phyloP scores from a whole-genome alignment of 1,284 basidiomycete species.

The Papiliotrema laurentii region DNA sequence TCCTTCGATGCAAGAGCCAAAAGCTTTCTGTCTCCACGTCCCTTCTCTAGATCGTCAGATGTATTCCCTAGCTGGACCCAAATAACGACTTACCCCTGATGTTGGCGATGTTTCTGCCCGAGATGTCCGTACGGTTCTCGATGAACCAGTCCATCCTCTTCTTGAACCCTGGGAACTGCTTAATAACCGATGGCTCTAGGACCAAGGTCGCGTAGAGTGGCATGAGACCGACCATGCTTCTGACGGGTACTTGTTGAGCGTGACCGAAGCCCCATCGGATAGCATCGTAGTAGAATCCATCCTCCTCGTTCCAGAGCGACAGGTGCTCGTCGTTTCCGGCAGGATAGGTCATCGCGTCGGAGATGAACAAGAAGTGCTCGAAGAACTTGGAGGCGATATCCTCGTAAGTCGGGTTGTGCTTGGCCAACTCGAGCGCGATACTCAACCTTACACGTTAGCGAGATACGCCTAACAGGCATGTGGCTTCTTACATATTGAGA shows the following conservation, averaged over 20 bases:
- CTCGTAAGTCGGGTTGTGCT: constrained; percentile 96
- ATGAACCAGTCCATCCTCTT: constrained; percentile 99
- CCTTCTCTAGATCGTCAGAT: constrained; percentile 55
- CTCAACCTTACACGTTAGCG: constrained; percentile 62
- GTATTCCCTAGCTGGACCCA: neutral
- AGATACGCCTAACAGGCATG: neutral
- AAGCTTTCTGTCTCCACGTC: constrained; percentile 79
- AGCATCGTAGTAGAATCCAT: constrained; percentile 97
- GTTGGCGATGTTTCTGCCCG: constrained; percentile 91
- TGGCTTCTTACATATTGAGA: constrained; percentile 71
- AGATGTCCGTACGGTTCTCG: constrained; percentile 81
- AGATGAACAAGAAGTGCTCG: constrained; percentile 91
- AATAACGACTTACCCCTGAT: constrained; percentile 64
- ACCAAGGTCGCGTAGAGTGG: constrained; percentile 93
- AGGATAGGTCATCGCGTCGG: constrained; percentile 94
- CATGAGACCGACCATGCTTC: constrained; percentile 90
- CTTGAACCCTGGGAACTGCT: constrained; percentile 93
- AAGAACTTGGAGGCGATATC: constrained; percentile 92
- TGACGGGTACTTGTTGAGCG: constrained; percentile 80
- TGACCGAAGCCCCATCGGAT: constrained; percentile 84
- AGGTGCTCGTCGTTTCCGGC: constrained; percentile 66
- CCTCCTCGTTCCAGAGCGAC: constrained; percentile 91
- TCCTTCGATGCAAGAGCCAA: constrained; percentile 91
- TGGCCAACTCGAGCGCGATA: constrained; percentile 94
- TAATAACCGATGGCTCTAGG: constrained; percentile 81